phyloP scores from a whole-genome alignment of 2,329 filamentous ascomycete genomes.

The Nannizzia gypsea region DNA sequence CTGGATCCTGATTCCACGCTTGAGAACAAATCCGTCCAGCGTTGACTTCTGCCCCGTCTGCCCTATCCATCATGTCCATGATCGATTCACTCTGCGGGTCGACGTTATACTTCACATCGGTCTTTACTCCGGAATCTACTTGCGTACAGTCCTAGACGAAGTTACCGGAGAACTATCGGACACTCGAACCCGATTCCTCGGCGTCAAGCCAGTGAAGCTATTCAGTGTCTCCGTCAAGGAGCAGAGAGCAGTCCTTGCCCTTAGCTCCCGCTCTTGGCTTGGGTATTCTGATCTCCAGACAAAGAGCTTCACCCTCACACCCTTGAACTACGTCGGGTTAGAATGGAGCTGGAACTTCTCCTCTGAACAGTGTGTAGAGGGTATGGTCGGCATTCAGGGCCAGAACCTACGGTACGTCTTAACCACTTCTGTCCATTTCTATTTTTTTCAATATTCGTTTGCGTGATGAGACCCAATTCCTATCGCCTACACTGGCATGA shows the following conservation, averaged over 20 bases:
- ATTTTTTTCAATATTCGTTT: conserved; percentile 3
- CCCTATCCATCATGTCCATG: conserved; percentile 89
- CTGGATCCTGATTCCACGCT: conserved; percentile 81
- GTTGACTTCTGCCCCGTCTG: conserved; percentile 76
- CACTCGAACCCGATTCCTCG: conserved; percentile 86
- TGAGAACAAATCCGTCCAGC: conserved; percentile 93
- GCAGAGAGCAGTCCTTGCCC: conserved; percentile 71
- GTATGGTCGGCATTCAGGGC: conserved; percentile 85
- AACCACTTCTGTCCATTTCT: conserved; percentile 10
- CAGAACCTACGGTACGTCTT: conserved; percentile 66
- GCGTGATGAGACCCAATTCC: conserved; percentile 50
- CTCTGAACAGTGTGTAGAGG: conserved; percentile 84
- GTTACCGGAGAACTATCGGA: conserved; percentile 91
- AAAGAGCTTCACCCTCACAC: conserved; percentile 81
- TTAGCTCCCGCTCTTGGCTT: conserved; percentile 92
- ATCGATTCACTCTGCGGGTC: conserved; percentile 80
- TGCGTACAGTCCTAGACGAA: conserved; percentile 88
- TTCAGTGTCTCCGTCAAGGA: conserved; percentile 84
- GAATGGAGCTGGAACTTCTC: conserved; percentile 96
- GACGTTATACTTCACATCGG: conserved; percentile 88
- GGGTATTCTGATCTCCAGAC: conserved; percentile 83
- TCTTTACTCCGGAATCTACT: conserved; percentile 86
- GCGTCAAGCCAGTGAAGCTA: conserved; percentile 76
- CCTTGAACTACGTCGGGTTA: conserved; percentile 73
- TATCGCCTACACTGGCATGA: conserved; percentile 27